These are phyloP conservation scores for Ceratocystis ficicola DNA, from an alignment of 2,329 filamentous ascomycete species.

Conservation along the genomic window DNA sequence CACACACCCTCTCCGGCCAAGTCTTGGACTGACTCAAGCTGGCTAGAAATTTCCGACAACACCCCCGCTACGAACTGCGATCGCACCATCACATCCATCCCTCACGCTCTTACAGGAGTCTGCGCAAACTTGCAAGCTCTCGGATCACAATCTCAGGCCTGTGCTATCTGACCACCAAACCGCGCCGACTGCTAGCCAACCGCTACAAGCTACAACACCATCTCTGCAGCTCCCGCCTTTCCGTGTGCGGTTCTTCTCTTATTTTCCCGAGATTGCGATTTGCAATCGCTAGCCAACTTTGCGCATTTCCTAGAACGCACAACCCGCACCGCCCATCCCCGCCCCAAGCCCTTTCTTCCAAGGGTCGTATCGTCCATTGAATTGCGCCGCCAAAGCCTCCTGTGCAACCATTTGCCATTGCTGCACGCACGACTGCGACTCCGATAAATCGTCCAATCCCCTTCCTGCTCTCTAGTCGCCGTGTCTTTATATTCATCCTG, in stretches of 20 bases:
- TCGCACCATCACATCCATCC: not conserved
- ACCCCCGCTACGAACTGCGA: not conserved
- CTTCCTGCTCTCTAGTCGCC: not conserved
- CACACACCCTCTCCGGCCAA: not conserved
- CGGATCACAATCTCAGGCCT: not conserved
- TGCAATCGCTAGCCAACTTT: not conserved
- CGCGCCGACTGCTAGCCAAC: not conserved
- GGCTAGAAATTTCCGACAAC: not conserved
- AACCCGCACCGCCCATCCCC: not conserved
- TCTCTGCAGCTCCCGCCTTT: not conserved
- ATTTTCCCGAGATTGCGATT: not conserved
- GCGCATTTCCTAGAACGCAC: not conserved
- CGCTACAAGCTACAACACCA: not conserved
- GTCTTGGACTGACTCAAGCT: slow-evolving; percentile 2
- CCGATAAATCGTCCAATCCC: not conserved
- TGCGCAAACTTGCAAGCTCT: not conserved
- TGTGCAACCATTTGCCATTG: not conserved
- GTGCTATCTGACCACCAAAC: not conserved
- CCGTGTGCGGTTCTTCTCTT: not conserved
- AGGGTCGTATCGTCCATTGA: not conserved
- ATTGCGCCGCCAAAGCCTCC: slow-evolving; percentile 1
- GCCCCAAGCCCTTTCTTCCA: not conserved
- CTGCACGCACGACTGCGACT: not conserved
- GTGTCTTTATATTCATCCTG: not conserved
- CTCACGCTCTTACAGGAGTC: not conserved